Base-by-base conservation (phyloP, 2,329 filamentous ascomycete species). In the Lachnellula occidentalis region DNA sequence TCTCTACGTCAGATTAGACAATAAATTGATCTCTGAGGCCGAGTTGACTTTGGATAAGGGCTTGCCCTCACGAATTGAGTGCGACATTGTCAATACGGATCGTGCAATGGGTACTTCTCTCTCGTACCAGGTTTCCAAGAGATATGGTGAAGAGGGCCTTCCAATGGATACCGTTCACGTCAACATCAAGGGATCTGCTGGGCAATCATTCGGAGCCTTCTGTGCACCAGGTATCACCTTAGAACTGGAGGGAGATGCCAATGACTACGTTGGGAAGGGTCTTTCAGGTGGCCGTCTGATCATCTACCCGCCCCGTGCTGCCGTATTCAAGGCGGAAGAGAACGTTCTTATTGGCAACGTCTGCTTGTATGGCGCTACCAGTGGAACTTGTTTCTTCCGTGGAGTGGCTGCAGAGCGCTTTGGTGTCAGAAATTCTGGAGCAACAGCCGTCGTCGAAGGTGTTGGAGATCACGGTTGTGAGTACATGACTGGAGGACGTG, bases 401-500 rank as follows among this genome's bases (percentile, higher is more conserved):
- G 92, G 92, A 81, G 85, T 96, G 59, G 92, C 92, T 67, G 92
- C 92, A 42, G 92, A 97, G 78, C 89, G 92, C 67, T 97, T 97
- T 71, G 92, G 91, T 58, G 92, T 97, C 62, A 88, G 92, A 64
- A 97, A 97, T 78, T 96, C 92, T 1, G 92, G 92, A 74, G 92
- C 90, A 49, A 95, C 87, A 27, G 91, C 92, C n/a, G 89, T 97
- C 61, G 92, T 96, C 59, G 92, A 97, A 74, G 92, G 92, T 74
- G 83, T 95, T 61, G 92, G 92, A 78, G 92, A 97, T 72, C 92
- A 97, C 71, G 89, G 90, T 59, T 96, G 92, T 70, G 92, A 97
- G 79, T 97, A 97, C 81, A 97, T 97, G 92, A 96, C 92, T 67
- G 92, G 92, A 70, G 92, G 92, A 69, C 90, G 92, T 69, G 80